Evolutionary conservation across 2,329 filamentous ascomycete genomes (phyloP), one percentile per base, ranked within the genome.

Genomic region (Helotiales sp.): DNA sequence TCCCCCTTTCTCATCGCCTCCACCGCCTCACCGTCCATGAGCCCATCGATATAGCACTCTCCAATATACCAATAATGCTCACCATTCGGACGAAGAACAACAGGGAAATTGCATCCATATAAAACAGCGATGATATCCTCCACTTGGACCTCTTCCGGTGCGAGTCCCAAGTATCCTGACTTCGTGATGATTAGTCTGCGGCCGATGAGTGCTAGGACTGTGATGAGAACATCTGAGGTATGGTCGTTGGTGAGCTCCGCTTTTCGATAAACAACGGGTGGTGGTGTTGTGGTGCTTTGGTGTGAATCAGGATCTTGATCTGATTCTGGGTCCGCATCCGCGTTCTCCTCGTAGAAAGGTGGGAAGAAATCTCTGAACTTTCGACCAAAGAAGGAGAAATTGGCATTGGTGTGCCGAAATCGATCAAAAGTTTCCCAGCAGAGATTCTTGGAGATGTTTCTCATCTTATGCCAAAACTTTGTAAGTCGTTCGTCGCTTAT

Each of bases 331-430:
- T n/a, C n/a, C n/a, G n/a, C n/a, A n/a, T n/a, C n/a, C n/a, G n/a
- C n/a, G n/a, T n/a, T 44, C 8, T 19, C 8, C 22, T 12, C 12
- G 40, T 44, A 12, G 13, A 44, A 12, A 12, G 9, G 10, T 19
- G 40, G 55, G 22, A 58, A 58, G 30, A 58, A 54, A 29, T 48
- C 34, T 3, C 52, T n/a, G 30, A 58, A 47, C 5, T 5, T 19
- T 7, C 46, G 25, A 3, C 52, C 56, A 22, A 58, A 54, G 17
- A 58, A 51, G 7, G 51, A 34, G 30, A 54, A 54, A 29, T 58
- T 9, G 5, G 56, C 52, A n/a, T 58, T 58, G 5, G 34, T 54
- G 25, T 58, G 51, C 8, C 56, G 56, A 40, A 58, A 54, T 42
- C 25, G 56, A 19, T 54, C 51, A 10, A 58, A 58, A 36, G 29